Evolutionary conservation across 2,329 filamentous ascomycete species (phyloP).

Genomic region (Botryosphaeria agaves): DNA sequence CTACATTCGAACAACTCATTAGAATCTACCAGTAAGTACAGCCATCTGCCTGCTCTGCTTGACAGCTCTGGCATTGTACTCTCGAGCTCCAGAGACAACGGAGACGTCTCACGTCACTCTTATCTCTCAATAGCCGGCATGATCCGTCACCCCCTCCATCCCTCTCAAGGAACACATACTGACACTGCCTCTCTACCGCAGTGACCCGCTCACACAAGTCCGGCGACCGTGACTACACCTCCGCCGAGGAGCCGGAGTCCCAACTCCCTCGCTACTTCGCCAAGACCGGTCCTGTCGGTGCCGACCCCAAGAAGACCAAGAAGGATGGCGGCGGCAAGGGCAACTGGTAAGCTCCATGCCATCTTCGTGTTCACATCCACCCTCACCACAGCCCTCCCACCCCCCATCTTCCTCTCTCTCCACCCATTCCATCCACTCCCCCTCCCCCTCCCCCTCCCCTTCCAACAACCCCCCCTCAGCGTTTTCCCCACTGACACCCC

Average conservation of each 20-base stretch:
- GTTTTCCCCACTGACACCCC: slow-evolving; percentile 2
- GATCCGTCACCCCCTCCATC: too few relatives aligned
- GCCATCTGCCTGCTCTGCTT: too few relatives aligned
- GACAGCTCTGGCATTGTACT: too few relatives aligned
- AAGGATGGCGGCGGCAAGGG: slow-evolving; percentile 87
- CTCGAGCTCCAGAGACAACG: too few relatives aligned
- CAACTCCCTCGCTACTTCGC: slow-evolving; percentile 83
- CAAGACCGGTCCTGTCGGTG: slow-evolving; percentile 65
- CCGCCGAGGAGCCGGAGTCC: slow-evolving; percentile 50
- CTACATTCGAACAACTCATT: too few relatives aligned
- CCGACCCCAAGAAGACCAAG: slow-evolving; percentile 86
- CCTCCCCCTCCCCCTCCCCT: not conserved
- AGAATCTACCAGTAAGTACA: too few relatives aligned
- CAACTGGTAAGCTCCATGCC: slow-evolving; percentile 90
- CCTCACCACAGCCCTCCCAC: slow-evolving; percentile 3
- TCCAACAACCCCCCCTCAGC: slow-evolving; percentile 4
- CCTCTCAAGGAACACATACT: too few relatives aligned
- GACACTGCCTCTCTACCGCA: too few relatives aligned
- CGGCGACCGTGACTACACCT: slow-evolving; percentile 83
- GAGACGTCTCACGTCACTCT: too few relatives aligned
- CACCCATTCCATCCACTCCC: not conserved
- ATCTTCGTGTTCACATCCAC: too few relatives aligned
- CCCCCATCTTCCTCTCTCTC: slow-evolving; percentile 1
- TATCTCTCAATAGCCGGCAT: too few relatives aligned
- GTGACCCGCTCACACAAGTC: slow-evolving; percentile 97